These are phyloP conservation scores for Lolium multiflorum DNA, from an alignment of 176 grass and related monocot species.

Conservation along the genomic window DNA sequence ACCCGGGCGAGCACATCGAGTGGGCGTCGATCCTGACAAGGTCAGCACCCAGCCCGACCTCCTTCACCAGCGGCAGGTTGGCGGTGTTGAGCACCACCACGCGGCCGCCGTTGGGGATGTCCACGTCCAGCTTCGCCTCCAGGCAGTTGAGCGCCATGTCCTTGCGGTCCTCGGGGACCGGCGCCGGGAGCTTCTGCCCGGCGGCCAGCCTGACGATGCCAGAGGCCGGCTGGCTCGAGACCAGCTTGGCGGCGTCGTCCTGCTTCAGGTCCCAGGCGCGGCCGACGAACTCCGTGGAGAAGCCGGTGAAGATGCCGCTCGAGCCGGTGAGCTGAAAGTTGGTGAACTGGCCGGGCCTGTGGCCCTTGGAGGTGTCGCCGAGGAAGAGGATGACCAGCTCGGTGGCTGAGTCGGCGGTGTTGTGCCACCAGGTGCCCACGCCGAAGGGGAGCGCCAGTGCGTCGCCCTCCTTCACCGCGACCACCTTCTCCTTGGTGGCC, in stretches of 20 bases:
- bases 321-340: constrained; percentile 77
- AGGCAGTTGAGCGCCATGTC: constrained; percentile 80
- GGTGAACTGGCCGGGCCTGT: constrained; percentile 74
- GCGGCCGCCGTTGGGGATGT: constrained; percentile 70
- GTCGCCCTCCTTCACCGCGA: constrained; percentile 77
- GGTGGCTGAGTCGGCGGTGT: constrained; percentile 41
- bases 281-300: constrained; percentile 67
- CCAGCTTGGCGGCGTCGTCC: constrained; percentile 58
- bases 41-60: constrained; percentile 79
- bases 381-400: constrained; percentile 80
- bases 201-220: constrained; percentile 64
- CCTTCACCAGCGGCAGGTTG: constrained; percentile 73
- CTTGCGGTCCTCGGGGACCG: constrained; percentile 38
- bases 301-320: constrained; percentile 84
- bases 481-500: constrained; percentile 77
- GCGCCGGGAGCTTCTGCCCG: constrained; percentile 50
- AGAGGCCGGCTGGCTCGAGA: constrained; percentile 47
- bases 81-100: constrained; percentile 86
- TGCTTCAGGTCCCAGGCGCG: constrained; percentile 77
- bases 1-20: constrained; percentile 93
- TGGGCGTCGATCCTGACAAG: constrained; percentile 73
- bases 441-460: constrained; percentile 82
- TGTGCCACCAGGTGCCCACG: constrained; percentile 85
- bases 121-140: constrained; percentile 71
- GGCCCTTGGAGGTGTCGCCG: constrained; percentile 85